Conservation (phyloP, 2,329 filamentous ascomycete species). For the Atkinsonella hypoxylon region DNA sequence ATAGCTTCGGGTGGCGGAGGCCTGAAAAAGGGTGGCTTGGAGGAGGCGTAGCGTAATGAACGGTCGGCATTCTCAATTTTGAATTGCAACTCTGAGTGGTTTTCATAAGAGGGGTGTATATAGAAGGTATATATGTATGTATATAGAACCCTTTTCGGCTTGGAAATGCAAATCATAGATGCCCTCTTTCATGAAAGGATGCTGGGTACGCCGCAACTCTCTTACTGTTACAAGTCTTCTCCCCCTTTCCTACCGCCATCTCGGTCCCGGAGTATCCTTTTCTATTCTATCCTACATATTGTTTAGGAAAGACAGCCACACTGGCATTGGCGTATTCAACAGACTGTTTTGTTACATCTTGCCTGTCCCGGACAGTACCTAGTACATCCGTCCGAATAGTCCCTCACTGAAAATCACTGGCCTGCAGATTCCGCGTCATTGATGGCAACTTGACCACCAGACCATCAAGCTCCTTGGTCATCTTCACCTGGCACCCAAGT, state of each 20-base stretch:
- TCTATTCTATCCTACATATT: constrained; percentile 5
- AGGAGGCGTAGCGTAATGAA: constrained; percentile 31
- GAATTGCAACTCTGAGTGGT: not conserved
- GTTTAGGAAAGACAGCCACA: constrained; percentile 5
- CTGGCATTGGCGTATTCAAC: not conserved
- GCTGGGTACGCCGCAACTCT: not conserved
- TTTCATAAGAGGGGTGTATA: constrained; percentile 11
- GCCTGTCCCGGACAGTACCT: not conserved
- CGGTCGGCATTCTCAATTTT: not conserved
- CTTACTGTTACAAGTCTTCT: not conserved
- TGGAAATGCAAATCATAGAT: constrained; percentile 8
- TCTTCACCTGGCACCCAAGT: constrained; percentile 80
- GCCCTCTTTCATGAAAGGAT: constrained; percentile 3
- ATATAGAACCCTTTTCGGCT: constrained; percentile 6
- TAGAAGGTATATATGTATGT: not conserved
- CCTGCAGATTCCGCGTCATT: constrained; percentile 94
- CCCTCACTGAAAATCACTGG: constrained; percentile 63
- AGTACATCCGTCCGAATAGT: not conserved
- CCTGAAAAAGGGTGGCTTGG: constrained; percentile 45
- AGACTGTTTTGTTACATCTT: not conserved
- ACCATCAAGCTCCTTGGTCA: constrained; percentile 84
- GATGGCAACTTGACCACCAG: constrained; percentile 72
- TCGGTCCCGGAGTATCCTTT: not conserved
- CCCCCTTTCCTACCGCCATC: not conserved
- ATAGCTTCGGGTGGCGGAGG: constrained; percentile 56